Base-by-base conservation (phyloP, 2,329 filamentous ascomycete species). In the Hypoxylon sp. region DNA sequence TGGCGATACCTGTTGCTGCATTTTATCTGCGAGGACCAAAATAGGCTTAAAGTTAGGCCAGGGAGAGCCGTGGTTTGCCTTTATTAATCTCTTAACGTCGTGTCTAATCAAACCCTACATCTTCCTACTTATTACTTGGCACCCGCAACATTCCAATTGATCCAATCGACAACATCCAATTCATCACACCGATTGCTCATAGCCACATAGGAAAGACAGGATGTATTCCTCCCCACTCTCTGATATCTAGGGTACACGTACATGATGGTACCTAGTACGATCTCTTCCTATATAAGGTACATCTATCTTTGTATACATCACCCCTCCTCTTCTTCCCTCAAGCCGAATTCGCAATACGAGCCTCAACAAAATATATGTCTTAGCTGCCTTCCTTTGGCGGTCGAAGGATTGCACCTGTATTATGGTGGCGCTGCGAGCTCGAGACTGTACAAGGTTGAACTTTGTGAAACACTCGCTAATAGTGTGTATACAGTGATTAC, bases 101-200 rank as follows among this genome's bases (percentile, higher is more conserved):
- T 46, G 41, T 47, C 19, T 50, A 61, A 65, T 61, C 19, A 37
- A 25, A 65, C 34, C 27, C 21, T 48, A 29, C 11, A 39, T 61
- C 46, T 46, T 50, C 29, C 30, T 52, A 51, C 51, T 46, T 47
- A 29, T 41, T 37, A 12, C 34, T 37, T 3, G 25, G 9, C 45
- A 29, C n/a, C 41, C 21, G 25, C 30, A 32, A 61, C 67, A 70
- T 67, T 69, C 68, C 70, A 68, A 67, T 72, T 63, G 54, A 68
- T n/a, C 61, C 58, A 67, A 67, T 70, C 47, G 58, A 46, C 37
- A 58, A 64, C 59, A 56, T 12, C 25, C 8, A 51, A 46, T 29
- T 27, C 30, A 32, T 39, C 54, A 61, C 45, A 45, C 32, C 45
- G 32, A 48, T 61, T 32, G 16, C 54, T 51, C 37, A 21, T 45